phyloP scores from a whole-genome alignment of 345 rosid species.

The Eucalyptus tenuipes region DNA sequence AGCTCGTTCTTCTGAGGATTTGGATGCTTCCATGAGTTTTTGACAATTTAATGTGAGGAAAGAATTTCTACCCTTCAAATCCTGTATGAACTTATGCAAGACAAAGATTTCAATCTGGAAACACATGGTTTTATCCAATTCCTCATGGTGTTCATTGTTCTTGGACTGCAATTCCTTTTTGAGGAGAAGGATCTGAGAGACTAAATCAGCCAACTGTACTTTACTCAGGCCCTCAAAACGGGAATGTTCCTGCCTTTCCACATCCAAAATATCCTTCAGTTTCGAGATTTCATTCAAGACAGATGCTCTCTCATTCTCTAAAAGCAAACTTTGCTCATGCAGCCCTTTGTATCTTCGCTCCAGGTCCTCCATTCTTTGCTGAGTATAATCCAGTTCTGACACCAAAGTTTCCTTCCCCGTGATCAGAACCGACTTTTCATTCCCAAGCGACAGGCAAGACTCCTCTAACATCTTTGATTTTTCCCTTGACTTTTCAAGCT shows the following conservation, averaged over 20 bases:
- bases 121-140: constrained; percentile 45
- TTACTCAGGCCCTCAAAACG: constrained; percentile 26
- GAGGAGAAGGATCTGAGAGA: constrained; percentile 38
- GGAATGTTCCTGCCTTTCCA: constrained; percentile 43
- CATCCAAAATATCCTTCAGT: constrained; percentile 30
- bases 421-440: constrained; percentile 47
- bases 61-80: constrained; percentile 47
- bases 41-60: constrained; percentile 42
- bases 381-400: constrained; percentile 38
- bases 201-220: constrained; percentile 36
- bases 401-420: constrained; percentile 36
- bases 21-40: constrained; percentile 42
- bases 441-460: constrained; percentile 40
- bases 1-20: constrained; percentile 44
- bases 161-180: constrained; percentile 39
- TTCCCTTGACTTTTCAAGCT: constrained; percentile 48
- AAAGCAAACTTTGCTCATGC: constrained; percentile 22
- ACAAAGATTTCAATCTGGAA: constrained; percentile 56
- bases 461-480: constrained; percentile 53
- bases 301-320: constrained; percentile 53
- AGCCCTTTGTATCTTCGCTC: constrained; percentile 40
- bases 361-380: constrained; percentile 37
- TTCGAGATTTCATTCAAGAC: constrained; percentile 36
- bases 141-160: constrained; percentile 57
- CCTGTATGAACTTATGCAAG: constrained; percentile 51